phyloP scores from a whole-genome alignment of 2,329 filamentous ascomycete genomes.

The Clonostachys rosea region DNA sequence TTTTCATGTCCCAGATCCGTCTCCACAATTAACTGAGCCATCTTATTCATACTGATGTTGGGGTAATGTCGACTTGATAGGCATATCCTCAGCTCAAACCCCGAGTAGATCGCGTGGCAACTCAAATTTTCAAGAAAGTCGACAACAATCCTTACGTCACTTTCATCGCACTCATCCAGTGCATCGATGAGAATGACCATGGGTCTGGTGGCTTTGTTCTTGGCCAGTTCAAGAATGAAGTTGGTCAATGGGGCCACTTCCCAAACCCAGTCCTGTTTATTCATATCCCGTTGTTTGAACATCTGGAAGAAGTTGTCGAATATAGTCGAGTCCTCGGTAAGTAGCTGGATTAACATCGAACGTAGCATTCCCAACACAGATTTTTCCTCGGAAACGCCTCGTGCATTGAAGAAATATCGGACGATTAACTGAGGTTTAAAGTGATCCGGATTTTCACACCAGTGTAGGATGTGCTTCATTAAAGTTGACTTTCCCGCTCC shows the following conservation, averaged over 20 bases:
- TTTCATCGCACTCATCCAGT: slow-evolving; percentile 41
- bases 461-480: slow-evolving; percentile 2
- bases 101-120: slow-evolving; percentile 11
- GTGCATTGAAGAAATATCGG: slow-evolving; percentile 47
- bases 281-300: slow-evolving; percentile 17
- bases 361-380: slow-evolving; percentile 42
- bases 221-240: neutral
- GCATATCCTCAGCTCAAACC: slow-evolving; percentile 23
- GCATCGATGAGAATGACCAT: slow-evolving; percentile 25
- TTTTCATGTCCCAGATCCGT: slow-evolving; percentile 22
- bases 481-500: slow-evolving; percentile 6
- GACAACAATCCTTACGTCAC: slow-evolving; percentile 34
- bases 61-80: slow-evolving; percentile 43
- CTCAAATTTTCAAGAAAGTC: slow-evolving; percentile 32
- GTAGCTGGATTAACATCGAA: slow-evolving; percentile 38
- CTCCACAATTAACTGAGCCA: slow-evolving; percentile 23
- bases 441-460: slow-evolving; percentile 3
- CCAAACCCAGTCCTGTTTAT: neutral
- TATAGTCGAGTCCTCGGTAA: slow-evolving; percentile 8
- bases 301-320: slow-evolving; percentile 11
- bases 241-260: neutral
- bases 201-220: neutral
- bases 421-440: slow-evolving; percentile 7
- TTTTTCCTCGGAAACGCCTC: slow-evolving; percentile 36
- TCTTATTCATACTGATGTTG: slow-evolving; percentile 22